A percentile compares a stretch with the other conserved stretches of the same genome.
These are phyloP conservation scores for Trichothecium roseum DNA, from an alignment of 2,329 filamentous ascomycete genomes.

Conservation along the genomic window DNA sequence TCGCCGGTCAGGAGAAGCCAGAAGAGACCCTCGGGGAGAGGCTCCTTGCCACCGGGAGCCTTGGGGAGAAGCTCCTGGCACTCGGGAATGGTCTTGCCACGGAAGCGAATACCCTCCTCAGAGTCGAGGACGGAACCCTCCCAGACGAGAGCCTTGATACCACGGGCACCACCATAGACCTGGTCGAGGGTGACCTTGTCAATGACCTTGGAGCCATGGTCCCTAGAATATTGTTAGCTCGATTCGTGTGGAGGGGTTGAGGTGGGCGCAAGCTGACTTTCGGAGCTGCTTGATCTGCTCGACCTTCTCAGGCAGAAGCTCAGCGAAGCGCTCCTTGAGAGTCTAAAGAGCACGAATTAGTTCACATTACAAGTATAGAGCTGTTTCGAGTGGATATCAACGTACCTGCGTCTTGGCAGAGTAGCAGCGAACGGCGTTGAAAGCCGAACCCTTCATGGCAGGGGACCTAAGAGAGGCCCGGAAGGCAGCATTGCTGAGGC, in stretches of 20 bases:
- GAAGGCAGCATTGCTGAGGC: conserved; percentile 72
- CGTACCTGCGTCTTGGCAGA: conserved; percentile 83
- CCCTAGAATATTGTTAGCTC: conserved; percentile 40
- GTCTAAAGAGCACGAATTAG: conserved; percentile 45
- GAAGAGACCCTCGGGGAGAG: conserved; percentile 98
- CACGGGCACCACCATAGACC: conserved; percentile 97
- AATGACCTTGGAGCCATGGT: conserved; percentile 88
- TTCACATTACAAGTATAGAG: not conserved
- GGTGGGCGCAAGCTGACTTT: conserved; percentile 53
- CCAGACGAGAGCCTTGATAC: conserved; percentile 98
- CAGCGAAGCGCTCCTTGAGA: conserved; percentile 96
- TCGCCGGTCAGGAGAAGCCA: conserved; percentile 98
- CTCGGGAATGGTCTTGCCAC: conserved; percentile 97
- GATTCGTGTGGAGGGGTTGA: conserved; percentile 6
- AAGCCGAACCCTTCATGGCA: conserved; percentile 58
- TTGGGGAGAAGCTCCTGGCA: conserved; percentile 97
- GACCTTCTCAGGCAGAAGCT: conserved; percentile 89
- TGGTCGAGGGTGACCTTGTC: conserved; percentile 99
- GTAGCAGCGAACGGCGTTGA: conserved; percentile 82
- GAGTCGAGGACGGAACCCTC: conserved; percentile 96
- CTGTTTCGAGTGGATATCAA: not conserved
- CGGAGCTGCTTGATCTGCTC: conserved; percentile 98
- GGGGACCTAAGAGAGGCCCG: conserved; percentile 63
- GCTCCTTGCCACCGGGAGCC: conserved; percentile 92
- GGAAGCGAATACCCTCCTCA: conserved; percentile 98